Percentiles rank a stretch among this genome's conserved stretches.
Conservation (phyloP, 1,139 yeast genomes). For the Taiozyma onychis region DNA sequence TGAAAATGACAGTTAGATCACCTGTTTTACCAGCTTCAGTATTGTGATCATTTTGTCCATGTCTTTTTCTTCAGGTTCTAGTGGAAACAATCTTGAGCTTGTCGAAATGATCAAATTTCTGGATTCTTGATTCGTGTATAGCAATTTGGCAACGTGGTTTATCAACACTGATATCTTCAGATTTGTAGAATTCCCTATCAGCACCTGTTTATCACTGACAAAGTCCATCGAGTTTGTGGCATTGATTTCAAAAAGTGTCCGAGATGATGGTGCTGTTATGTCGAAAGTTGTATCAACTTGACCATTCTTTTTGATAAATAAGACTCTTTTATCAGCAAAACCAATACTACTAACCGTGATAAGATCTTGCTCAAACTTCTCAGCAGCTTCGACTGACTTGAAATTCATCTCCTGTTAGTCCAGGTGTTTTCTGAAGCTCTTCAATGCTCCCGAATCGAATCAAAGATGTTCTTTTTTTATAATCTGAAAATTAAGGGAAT, state of each 20-base stretch:
- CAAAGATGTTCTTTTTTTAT: not conserved
- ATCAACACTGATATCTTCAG: constrained; percentile 29
- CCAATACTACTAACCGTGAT: constrained; percentile 25
- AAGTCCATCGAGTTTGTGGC: constrained; percentile 5
- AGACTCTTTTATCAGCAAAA: constrained; percentile 27
- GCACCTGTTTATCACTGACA: constrained; percentile 18
- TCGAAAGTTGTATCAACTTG: constrained; percentile 32
- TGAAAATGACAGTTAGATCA: constrained; percentile 37
- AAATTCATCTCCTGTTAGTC: not conserved
- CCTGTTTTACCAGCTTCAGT: constrained; percentile 21
- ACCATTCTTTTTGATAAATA: constrained; percentile 28
- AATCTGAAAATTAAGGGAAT: too few relatives aligned
- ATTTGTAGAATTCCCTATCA: constrained; percentile 27
- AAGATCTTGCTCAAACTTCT: not conserved
- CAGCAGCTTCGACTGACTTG: not conserved
- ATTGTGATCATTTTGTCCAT: constrained; percentile 25
- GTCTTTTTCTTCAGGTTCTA: constrained; percentile 9
- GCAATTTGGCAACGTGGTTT: constrained; percentile 29
- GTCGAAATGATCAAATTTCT: constrained; percentile 32
- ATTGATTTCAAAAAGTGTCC: constrained; percentile 10
- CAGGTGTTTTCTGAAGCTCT: too few relatives aligned
- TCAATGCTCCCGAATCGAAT: too few relatives aligned
- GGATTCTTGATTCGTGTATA: constrained; percentile 21
- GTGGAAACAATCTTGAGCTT: constrained; percentile 34
- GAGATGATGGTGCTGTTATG: constrained; percentile 26